Conservation (phyloP, 192 early-diverging fungal species). For the Cetraspora pellucida region DNA sequence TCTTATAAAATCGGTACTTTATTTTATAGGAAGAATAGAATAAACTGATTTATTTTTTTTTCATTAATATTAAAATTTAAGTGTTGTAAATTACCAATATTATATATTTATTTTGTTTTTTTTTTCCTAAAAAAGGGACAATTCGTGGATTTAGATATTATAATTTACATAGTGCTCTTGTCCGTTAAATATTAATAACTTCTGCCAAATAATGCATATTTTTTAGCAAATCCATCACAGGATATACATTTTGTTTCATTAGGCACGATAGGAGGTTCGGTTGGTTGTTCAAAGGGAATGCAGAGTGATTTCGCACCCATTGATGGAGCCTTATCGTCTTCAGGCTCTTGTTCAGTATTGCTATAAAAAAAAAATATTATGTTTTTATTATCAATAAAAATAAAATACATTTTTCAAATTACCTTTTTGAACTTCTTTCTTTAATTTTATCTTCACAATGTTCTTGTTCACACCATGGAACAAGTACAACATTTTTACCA, state of each 20-base stretch:
- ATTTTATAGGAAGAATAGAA: too few relatives aligned
- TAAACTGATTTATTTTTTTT: too few relatives aligned
- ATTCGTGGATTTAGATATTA: not conserved
- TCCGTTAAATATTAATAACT: conserved; percentile 62
- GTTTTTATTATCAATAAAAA: not conserved
- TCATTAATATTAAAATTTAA: too few relatives aligned
- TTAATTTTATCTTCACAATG: conserved; percentile 97
- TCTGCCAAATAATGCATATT: conserved; percentile 82
- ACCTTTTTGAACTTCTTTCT: conserved; percentile 79
- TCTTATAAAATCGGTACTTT: too few relatives aligned
- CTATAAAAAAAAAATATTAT: conserved; percentile 11
- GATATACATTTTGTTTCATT: conserved; percentile 89
- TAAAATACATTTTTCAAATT: conserved; percentile 35
- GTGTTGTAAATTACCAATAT: too few relatives aligned
- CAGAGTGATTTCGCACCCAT: conserved; percentile 99
- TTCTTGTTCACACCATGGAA: conserved; percentile 94
- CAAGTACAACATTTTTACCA: conserved; percentile 81
- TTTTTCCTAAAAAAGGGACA: not conserved
- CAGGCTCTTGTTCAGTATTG: conserved; percentile 65
- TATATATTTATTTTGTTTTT: too few relatives aligned
- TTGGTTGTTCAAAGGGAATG: conserved; percentile 93
- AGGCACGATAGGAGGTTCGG: conserved; percentile 74
- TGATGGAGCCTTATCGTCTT: conserved; percentile 95
- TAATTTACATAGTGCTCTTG: not conserved
- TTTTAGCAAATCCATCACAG: conserved; percentile 77